A percentile compares a stretch with the other conserved stretches of the same genome.
phyloP scores from a whole-genome alignment of 805 yeast species.

The Zygosaccharomyces rouxii region DNA sequence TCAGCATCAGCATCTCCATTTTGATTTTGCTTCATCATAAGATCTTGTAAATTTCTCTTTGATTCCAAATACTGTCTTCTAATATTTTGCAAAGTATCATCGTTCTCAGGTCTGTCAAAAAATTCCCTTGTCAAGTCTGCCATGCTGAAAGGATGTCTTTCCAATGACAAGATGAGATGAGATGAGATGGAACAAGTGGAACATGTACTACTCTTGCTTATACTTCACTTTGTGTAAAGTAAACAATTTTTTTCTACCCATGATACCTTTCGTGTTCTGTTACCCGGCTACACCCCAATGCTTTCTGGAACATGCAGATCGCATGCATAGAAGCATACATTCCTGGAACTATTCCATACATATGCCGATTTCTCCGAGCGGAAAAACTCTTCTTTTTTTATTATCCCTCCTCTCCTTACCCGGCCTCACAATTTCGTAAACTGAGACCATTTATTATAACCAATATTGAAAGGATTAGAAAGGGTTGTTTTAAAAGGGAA shows the following conservation, averaged over 20 bases:
- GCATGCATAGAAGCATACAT: not conserved
- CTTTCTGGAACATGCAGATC: not conserved
- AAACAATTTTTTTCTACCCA: not conserved
- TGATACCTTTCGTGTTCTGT: not conserved
- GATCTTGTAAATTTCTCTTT: conserved; percentile 25
- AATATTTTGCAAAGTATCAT: conserved; percentile 31
- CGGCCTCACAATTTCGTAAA: not conserved
- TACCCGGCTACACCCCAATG: not conserved
- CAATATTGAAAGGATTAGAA: not conserved
- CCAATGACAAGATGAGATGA: not conserved
- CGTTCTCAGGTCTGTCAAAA: conserved; percentile 24
- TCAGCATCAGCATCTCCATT: conserved; percentile 5
- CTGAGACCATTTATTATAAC: not conserved
- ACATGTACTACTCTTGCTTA: too few species aligned
- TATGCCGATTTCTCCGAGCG: not conserved
- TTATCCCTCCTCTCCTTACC: not conserved
- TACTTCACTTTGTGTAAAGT: too few species aligned
- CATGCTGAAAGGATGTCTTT: not conserved
- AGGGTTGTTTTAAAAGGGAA: not conserved
- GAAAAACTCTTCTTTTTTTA: not conserved
- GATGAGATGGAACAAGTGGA: too few species aligned
- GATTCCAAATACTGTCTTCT: conserved; percentile 30
- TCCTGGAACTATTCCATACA: not conserved
- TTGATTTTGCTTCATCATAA: conserved; percentile 17
- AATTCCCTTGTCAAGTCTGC: conserved; percentile 14